Evolutionary conservation across 345 rosid species (phyloP), one percentile per base, ranked within the genome.

Genomic region (Cochlearia excelsa): DNA sequence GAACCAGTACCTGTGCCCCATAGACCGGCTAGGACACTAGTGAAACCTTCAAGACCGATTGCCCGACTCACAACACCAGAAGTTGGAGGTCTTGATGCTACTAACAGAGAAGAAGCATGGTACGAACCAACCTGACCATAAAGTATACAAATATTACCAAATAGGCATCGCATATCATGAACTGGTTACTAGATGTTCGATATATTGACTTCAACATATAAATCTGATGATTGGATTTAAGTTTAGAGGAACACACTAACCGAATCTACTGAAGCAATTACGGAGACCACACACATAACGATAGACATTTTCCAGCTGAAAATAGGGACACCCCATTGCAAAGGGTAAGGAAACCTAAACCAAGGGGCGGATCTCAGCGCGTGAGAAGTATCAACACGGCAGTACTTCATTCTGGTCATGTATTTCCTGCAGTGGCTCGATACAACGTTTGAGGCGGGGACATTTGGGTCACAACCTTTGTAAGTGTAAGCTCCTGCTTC

Each of bases 1-100:
- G 97, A 93, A 45, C 99, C 99, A 33, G 89, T 89, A 77, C 99
- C 99, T 26, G 84, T 89, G 16, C 99, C 99, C 97, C 99, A 93
- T 8, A 93, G 80, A 78, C 99, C 99, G 46, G 99, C 99, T 80
- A 93, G 67, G 78, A 93, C 53, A 64, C 97, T 86, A 43, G 83
- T 79, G 63, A 89, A 67, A 29, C 99, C 99, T 77, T 93, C 99
- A 46, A 93, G 93, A 67, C 99, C 99, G 56, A 93, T 89, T 26
- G 86, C 99, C 47, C 99, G 83, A 64, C 95, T 85, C 49, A 93
- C 80, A 68, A 93, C 82, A 51, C 99, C 97, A 30, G 77, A 82
- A 26, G 99, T 86, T 56, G 99, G 99, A 75, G 99, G 99, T 33
- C 82, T 84, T 2, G 94, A 84, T 61, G 99, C 93, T 78, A 81